Conservation (phyloP, 805 yeast genomes). For the Candida xyloterini region DNA sequence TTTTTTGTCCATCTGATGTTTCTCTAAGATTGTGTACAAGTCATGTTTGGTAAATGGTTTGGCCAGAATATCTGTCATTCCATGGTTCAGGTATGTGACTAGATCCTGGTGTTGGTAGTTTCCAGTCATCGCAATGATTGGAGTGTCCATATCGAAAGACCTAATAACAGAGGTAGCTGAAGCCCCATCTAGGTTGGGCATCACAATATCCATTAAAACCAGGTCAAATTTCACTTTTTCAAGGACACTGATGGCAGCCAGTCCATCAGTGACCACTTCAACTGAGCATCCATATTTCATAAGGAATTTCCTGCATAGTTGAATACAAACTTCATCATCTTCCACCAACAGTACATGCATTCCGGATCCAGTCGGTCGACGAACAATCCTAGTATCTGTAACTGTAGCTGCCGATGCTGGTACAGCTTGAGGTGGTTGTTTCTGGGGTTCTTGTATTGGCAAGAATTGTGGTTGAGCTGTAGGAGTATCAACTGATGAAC, state of each 20-base stretch:
- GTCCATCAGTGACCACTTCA: conserved; percentile 89
- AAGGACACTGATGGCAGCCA: conserved; percentile 76
- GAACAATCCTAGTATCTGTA: conserved; percentile 18
- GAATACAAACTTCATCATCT: conserved; percentile 80
- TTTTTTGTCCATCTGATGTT: conserved; percentile 55
- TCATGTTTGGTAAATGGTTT: conserved; percentile 92
- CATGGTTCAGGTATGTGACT: conserved; percentile 76
- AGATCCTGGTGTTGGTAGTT: conserved; percentile 80
- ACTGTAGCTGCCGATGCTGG: conserved; percentile 16
- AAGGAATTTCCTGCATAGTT: conserved; percentile 76
- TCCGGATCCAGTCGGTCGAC: conserved; percentile 34
- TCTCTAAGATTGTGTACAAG: conserved; percentile 70
- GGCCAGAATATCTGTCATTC: conserved; percentile 89
- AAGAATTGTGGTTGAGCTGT: conserved; percentile 12
- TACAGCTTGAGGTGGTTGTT: conserved; percentile 13
- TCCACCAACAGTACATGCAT: conserved; percentile 76
- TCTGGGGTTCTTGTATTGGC: conserved; percentile 7
- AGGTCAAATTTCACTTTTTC: conserved; percentile 71
- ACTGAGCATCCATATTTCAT: conserved; percentile 89
- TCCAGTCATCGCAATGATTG: conserved; percentile 93
- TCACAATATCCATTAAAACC: conserved; percentile 83
- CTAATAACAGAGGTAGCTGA: conserved; percentile 89
- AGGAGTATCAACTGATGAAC: conserved; percentile 1
- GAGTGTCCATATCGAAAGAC: conserved; percentile 78
- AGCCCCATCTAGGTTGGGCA: conserved; percentile 87